These are phyloP conservation scores for Scedosporium apiospermum DNA, from an alignment of 2,329 filamentous ascomycete species.

Conservation along the genomic window DNA sequence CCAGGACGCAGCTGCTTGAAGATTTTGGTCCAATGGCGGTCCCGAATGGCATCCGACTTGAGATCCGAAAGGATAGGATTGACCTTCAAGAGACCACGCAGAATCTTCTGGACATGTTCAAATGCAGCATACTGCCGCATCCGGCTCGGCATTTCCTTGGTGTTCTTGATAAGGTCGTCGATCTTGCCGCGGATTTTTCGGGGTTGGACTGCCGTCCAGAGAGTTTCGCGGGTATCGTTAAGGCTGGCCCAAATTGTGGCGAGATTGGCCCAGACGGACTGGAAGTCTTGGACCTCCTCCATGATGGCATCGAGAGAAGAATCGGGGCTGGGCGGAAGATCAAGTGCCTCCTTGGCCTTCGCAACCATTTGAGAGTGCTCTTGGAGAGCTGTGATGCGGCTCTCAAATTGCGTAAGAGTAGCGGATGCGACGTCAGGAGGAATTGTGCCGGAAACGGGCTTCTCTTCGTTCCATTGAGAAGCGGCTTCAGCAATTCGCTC, in stretches of 20 bases:
- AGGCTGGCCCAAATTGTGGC: conserved; percentile 95
- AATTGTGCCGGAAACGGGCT: conserved; percentile 90
- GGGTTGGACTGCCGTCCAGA: conserved; percentile 94
- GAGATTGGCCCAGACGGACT: conserved; percentile 93
- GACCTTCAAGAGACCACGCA: conserved; percentile 82
- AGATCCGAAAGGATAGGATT: conserved; percentile 81
- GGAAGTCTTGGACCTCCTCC: conserved; percentile 97
- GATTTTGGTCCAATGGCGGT: conserved; percentile 95
- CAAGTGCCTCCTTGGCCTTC: conserved; percentile 92
- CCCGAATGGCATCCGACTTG: conserved; percentile 92
- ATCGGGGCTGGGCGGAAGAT: conserved; percentile 71
- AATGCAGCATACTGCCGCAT: conserved; percentile 99
- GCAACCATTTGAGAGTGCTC: conserved; percentile 88
- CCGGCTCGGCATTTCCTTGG: conserved; percentile 96
- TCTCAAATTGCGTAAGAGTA: conserved; percentile 74
- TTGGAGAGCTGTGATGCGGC: conserved; percentile 73
- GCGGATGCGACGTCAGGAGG: conserved; percentile 80
- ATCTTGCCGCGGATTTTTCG: conserved; percentile 84
- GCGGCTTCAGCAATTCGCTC: conserved; percentile 83
- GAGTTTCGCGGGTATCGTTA: conserved; percentile 81
- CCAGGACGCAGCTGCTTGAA: conserved; percentile 92
- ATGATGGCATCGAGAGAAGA: conserved; percentile 76
- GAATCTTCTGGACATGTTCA: conserved; percentile 88
- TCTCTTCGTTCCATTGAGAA: conserved; percentile 87
- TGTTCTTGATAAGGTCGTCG: conserved; percentile 91